Conservation (phyloP, 73 alveolate genomes). For the Urostyla sp. region DNA sequence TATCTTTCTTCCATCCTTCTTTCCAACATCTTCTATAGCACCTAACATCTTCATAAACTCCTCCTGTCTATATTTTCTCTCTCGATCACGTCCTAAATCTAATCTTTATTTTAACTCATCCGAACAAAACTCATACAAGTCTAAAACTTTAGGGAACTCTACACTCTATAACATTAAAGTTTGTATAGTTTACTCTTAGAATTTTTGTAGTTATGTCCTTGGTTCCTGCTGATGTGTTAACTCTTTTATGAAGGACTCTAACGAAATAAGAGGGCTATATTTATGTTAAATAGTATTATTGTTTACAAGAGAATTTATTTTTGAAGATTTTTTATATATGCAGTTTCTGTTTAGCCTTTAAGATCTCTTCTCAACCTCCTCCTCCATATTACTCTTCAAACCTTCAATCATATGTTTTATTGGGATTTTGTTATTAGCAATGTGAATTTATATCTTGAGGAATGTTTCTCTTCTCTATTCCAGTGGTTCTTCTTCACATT, state of each 20-base stretch:
- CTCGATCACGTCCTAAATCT: conserved; percentile 94
- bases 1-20: conserved; percentile 59
- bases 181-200: conserved; percentile 59
- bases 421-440: conserved; percentile 86
- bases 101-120: conserved; percentile 89
- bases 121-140: conserved; percentile 93
- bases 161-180: conserved; percentile 68
- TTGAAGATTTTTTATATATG: conserved; percentile 87
- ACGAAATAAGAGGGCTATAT: conserved; percentile 93
- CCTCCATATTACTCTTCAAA: conserved; percentile 85
- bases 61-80: conserved; percentile 79
- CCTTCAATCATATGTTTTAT: conserved; percentile 94
- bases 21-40: conserved; percentile 72
- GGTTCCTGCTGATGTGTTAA: conserved; percentile 90
- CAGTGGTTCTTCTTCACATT: conserved; percentile 79
- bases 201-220: conserved; percentile 96
- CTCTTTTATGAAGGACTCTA: conserved; percentile 96
- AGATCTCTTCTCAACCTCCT: conserved; percentile 86
- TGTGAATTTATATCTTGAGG: conserved; percentile 86
- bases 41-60: conserved; percentile 57
- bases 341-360: conserved; percentile 80
- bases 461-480: conserved; percentile 73
- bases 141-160: conserved; percentile 95
- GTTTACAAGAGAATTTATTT: conserved; percentile 74
- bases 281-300: background rate